Base-by-base conservation (phyloP, 306 rosid species). In the Cotoneaster glaucophyllus region DNA sequence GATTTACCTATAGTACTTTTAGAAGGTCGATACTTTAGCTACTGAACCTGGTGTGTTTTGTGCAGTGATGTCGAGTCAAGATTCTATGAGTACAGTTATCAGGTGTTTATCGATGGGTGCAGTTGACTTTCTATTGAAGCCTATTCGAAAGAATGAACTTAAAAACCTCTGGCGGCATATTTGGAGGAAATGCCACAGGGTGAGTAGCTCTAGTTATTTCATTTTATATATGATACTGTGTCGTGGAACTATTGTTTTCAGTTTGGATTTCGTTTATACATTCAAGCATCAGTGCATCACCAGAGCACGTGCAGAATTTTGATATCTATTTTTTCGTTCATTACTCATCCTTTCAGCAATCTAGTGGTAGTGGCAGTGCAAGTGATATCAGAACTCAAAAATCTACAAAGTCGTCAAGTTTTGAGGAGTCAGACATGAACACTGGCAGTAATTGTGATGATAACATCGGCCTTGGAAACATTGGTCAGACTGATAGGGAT, bases 151-250 rank as follows among this genome's bases (percentile, higher is more conserved):
- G 90, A 88, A 88, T 69, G 92, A 88, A 74, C 90, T 88, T 61
- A 88, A 84, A 84, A 88, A 84, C 80, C 86, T 88, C 69, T 88
- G 92, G 92, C 92, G 84, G 78, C 92, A 88, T 37, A 82, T 86
- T 65, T 86, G 92, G 92, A 86, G 92, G 78, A 86, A 84, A 86
- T 82, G 85, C 81, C 88, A 80, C 67, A 84, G 82, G 50, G 92
- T 88, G 78, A 88, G 92, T 82, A 73, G 3, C 79, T 74, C 82
- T 19, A 77, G 6, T 26, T 52, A 11, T 59, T 59, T 5, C 64
- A 11, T 58, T 21, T 2, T 59, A 19, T 59, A 17, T 22, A 24
- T 24, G 32, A 24, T 59, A 25, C 32, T 59, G 12, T 59, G 28
- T 24, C 19, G 44, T 14, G 53, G 53, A 48, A 48, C 53, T 48